phyloP scores from a whole-genome alignment of 805 yeast genomes.

The Nakazawaea anatomiae region DNA sequence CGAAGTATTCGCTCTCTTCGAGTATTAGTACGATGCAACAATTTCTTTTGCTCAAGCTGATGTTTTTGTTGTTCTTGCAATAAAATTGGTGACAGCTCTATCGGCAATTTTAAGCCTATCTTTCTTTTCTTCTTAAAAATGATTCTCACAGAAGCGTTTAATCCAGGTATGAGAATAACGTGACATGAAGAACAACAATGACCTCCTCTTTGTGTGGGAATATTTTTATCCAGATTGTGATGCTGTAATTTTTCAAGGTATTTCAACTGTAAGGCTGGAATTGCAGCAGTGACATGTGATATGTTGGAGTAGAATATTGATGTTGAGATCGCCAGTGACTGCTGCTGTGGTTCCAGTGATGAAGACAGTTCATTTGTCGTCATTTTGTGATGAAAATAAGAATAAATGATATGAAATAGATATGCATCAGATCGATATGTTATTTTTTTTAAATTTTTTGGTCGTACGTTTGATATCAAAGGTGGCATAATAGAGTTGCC shows the following conservation, averaged over 20 bases:
- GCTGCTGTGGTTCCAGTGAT: background rate
- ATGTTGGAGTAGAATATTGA: constrained; percentile 4
- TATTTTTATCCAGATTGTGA: background rate
- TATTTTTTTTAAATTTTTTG: no score
- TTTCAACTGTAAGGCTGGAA: background rate
- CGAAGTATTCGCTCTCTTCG: constrained; percentile 11
- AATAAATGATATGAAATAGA: no score
- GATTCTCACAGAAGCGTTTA: constrained; percentile 14
- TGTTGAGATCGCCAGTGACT: background rate
- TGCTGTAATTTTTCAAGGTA: background rate
- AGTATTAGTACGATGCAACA: no score
- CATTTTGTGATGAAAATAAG: no score
- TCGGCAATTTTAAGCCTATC: background rate
- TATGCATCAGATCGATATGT: no score
- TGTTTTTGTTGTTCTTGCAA: no score
- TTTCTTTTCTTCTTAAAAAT: background rate
- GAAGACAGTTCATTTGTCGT: background rate
- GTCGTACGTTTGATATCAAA: no score
- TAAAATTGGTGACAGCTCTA: no score
- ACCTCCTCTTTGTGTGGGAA: constrained; percentile 9
- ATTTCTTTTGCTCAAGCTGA: no score
- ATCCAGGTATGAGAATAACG: constrained; percentile 16
- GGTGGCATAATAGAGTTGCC: no score
- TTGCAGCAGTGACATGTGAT: background rate
- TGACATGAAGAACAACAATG: constrained; percentile 15